A percentile compares a stretch with the other conserved stretches of the same genome.
Conservation (phyloP, 192 early-diverging fungal species). For the Nowakowskiella sp. region DNA sequence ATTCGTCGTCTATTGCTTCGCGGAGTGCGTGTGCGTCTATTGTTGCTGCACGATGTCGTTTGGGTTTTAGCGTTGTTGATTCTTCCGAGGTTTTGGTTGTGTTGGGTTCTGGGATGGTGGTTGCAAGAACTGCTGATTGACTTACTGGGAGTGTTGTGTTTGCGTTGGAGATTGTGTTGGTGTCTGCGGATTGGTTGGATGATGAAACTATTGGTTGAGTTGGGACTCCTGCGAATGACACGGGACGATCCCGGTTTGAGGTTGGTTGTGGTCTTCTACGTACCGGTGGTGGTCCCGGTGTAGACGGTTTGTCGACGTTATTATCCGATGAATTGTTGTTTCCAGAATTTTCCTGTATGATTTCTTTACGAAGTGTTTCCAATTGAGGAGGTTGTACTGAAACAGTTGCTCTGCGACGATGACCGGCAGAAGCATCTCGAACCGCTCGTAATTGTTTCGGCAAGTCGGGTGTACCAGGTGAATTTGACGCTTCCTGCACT, state of each 20-base stretch:
- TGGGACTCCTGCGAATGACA: conserved; percentile 35
- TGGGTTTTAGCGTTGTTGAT: not conserved
- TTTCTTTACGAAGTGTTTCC: no score
- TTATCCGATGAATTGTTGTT: no score
- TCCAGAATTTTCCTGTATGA: no score
- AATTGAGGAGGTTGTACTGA: no score
- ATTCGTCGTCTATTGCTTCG: not conserved
- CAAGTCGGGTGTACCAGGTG: no score
- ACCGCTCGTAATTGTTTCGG: no score
- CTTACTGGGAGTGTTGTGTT: conserved; percentile 3
- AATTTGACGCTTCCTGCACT: no score
- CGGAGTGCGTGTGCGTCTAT: not conserved
- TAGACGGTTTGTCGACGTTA: no score
- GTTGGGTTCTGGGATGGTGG: conserved; percentile 6
- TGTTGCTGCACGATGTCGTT: conserved; percentile 4
- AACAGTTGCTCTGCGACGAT: no score
- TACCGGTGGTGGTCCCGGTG: conserved; percentile 1
- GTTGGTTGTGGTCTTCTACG: conserved; percentile 7
- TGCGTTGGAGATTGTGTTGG: conserved; percentile 6
- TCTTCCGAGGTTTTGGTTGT: conserved; percentile 2
- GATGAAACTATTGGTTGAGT: conserved; percentile 14
- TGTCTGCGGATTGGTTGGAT: conserved; percentile 9
- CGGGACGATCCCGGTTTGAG: conserved; percentile 17
- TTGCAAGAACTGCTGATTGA: conserved; percentile 1
- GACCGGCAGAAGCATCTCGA: no score